Evolutionary conservation across 441 rosid genomes (phyloP).

Genomic region (Daphne laureola): DNA sequence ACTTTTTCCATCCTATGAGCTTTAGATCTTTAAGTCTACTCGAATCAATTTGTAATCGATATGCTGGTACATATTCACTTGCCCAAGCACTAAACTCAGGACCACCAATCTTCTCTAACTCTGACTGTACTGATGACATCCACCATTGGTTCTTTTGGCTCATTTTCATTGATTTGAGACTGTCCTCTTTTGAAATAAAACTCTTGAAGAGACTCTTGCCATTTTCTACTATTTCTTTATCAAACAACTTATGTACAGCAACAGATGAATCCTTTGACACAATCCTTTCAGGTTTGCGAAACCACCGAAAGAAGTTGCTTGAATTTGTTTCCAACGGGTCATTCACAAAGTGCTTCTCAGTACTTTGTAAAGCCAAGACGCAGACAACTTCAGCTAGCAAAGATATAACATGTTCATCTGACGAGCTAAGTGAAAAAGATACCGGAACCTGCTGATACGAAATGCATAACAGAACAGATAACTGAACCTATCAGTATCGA

Average conservation of each 20-base stretch:
- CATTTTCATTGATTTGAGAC: constrained; percentile 16
- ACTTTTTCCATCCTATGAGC: constrained; percentile 72
- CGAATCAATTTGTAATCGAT: constrained; percentile 53
- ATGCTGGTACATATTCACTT: constrained; percentile 65
- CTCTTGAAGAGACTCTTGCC: constrained; percentile 42
- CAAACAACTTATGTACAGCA: constrained; percentile 37
- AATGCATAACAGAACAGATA: constrained; percentile 40
- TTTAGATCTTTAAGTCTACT: constrained; percentile 41
- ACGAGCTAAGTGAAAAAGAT: constrained; percentile 51
- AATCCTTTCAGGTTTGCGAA: constrained; percentile 30
- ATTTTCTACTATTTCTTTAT: constrained; percentile 55
- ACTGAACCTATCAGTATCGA: constrained; percentile 54
- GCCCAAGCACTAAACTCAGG: constrained; percentile 67
- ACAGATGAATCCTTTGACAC: constrained; percentile 59
- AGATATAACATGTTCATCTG: constrained; percentile 53
- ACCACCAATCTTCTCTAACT: constrained; percentile 70
- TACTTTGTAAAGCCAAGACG: constrained; percentile 48
- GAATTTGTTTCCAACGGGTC: constrained; percentile 23
- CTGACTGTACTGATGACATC: constrained; percentile 31
- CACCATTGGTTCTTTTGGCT: constrained; percentile 47
- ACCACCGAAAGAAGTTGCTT: constrained; percentile 36
- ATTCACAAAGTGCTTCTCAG: constrained; percentile 48
- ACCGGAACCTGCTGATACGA: constrained; percentile 62
- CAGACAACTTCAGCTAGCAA: constrained; percentile 73
- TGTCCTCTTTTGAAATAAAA: constrained; percentile 35